Evolutionary conservation across 176 grass and related monocot species (phyloP), one percentile per base, ranked within the genome.

Genomic region (Thinopyrum elongatum): DNA sequence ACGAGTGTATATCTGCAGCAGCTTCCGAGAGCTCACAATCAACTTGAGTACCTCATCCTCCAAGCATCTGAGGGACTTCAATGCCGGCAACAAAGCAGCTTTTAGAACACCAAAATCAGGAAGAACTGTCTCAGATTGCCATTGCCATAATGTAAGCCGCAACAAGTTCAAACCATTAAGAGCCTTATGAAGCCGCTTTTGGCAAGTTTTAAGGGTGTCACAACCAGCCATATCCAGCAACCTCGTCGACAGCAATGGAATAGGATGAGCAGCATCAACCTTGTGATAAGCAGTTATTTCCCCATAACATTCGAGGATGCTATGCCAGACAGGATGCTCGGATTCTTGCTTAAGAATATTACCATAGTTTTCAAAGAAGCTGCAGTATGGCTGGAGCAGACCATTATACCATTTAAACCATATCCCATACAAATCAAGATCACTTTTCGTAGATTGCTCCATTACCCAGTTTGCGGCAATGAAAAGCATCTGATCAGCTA

Each of bases 401-500:
- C 46, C 72, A 87, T 83, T 63, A 80, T 92, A 98, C 89, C 88
- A 89, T 46, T 94, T 87, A 65, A 98, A 95, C 88, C 88, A 90
- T 79, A 83, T 80, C 12, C 14, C 13, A 89, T 94, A 98, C 49
- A 89, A 84, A 51, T 72, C 62, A 92, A 76, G 26, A 88, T 98
- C 88, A 36, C 74, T 92, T 92, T 89, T 74, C 26, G 86, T 91
- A 80, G 91, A 90, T 65, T 95, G 95, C 65, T 94, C 91, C 75
- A 98, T 89, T 69, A 89, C 90, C 95, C 95, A 98, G 69, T 94
- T 95, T 85, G 95, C 91, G 80, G 95, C 93, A 82, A 95, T 90
- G 82, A 98, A 95, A 92, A 98, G 91, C 86, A 89, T 92, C 74
- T 89, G 85, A 83, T 88, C 91, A 69, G 85, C 89, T 87, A 95